A percentile compares a stretch with the other conserved stretches of the same genome.
Conservation (phyloP, 495 filamentous ascomycete genomes). For the Aspergillus haitiensis region DNA sequence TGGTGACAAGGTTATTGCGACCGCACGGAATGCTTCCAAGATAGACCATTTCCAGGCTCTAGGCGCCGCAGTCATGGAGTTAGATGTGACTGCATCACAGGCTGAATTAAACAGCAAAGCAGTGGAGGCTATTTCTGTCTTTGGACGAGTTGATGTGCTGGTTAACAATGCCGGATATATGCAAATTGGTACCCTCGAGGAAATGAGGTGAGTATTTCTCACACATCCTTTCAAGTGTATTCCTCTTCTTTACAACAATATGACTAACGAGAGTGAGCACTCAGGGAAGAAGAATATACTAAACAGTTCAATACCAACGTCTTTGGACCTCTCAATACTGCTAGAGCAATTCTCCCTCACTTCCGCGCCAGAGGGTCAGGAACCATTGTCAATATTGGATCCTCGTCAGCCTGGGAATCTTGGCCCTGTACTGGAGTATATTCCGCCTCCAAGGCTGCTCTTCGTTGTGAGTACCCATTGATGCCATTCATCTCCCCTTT, state of each 20-base stretch:
- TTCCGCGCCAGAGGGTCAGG: constrained; percentile 1
- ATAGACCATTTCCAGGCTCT: constrained; percentile 42
- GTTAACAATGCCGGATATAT: constrained; percentile 56
- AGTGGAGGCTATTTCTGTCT: constrained; percentile 37
- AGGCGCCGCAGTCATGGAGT: constrained; percentile 42
- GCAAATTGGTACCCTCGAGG: constrained; percentile 27
- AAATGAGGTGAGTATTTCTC: constrained; percentile 9
- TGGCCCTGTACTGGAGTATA: constrained; percentile 4
- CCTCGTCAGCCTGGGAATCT: constrained; percentile 4
- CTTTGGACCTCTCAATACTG: constrained; percentile 5
- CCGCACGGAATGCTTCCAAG: constrained; percentile 45
- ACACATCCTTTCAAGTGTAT: background rate
- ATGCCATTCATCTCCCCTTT: too few species aligned
- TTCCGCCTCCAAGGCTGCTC: constrained; percentile 10
- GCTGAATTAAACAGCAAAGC: constrained; percentile 34
- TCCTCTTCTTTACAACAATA: too few species aligned
- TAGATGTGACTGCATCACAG: constrained; percentile 47
- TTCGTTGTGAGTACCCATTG: background rate
- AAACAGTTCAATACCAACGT: constrained; percentile 16
- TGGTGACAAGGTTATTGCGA: constrained; percentile 58
- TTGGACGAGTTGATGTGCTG: constrained; percentile 50
- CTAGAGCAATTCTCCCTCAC: constrained; percentile 10
- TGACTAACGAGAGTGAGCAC: background rate
- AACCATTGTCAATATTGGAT: constrained; percentile 13
- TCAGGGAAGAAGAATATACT: constrained; percentile 1